phyloP scores from a whole-genome alignment of 2,329 filamentous ascomycete genomes.

The Trichophyton benhamiae region DNA sequence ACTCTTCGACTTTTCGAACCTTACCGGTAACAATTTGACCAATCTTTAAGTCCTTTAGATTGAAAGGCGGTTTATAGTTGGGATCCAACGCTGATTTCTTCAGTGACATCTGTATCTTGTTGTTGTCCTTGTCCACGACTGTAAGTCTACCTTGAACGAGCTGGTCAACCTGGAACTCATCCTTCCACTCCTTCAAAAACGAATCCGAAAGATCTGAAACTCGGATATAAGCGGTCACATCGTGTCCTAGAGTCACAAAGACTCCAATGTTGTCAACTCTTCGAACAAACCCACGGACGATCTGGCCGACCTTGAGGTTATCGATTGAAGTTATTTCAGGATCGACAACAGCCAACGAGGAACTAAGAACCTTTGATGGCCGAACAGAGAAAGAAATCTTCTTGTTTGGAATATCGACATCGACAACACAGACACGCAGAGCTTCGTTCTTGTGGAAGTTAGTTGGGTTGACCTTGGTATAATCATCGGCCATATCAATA shows the following conservation, averaged over 20 bases:
- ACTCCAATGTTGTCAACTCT: slow-evolving; percentile 80
- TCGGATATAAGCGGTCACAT: slow-evolving; percentile 69
- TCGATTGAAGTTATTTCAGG: slow-evolving; percentile 58
- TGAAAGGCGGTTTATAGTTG: slow-evolving; percentile 60
- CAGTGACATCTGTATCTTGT: slow-evolving; percentile 72
- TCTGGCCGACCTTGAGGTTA: slow-evolving; percentile 63
- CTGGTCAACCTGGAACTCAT: slow-evolving; percentile 74
- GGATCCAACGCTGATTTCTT: slow-evolving; percentile 75
- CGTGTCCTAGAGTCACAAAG: slow-evolving; percentile 71
- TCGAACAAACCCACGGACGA: slow-evolving; percentile 85
- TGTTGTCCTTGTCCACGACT: slow-evolving; percentile 53
- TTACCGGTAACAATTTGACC: slow-evolving; percentile 81
- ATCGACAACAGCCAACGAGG: slow-evolving; percentile 67
- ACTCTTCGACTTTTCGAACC: slow-evolving; percentile 86
- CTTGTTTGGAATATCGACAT: slow-evolving; percentile 74
- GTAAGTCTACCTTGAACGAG: slow-evolving; percentile 79
- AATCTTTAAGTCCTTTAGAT: slow-evolving; percentile 61
- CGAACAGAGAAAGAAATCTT: slow-evolving; percentile 67
- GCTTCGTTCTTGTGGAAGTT: slow-evolving; percentile 74
- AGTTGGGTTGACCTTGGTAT: slow-evolving; percentile 61
- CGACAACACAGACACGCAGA: slow-evolving; percentile 71
- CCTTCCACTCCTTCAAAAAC: slow-evolving; percentile 93
- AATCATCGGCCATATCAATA: slow-evolving; percentile 78
- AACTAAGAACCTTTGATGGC: slow-evolving; percentile 80
- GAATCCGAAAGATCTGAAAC: slow-evolving; percentile 81